Evolutionary conservation across 2,329 filamentous ascomycete genomes (phyloP).

Genomic region (Neonectria punicea): DNA sequence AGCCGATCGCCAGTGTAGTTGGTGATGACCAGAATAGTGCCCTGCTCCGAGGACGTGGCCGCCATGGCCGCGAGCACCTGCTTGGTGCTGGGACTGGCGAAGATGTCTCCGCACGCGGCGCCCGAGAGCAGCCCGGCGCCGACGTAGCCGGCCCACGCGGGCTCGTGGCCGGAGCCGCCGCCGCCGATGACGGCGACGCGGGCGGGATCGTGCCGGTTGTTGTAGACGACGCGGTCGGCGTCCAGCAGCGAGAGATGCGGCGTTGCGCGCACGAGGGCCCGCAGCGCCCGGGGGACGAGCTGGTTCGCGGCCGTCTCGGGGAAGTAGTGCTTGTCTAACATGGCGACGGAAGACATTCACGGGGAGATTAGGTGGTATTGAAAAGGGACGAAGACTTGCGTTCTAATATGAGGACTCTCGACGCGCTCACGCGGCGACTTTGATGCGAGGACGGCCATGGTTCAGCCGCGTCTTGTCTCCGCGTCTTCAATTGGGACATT

Average conservation of each 20-base stretch:
- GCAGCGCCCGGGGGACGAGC: constrained; percentile 18
- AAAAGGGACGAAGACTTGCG: background rate
- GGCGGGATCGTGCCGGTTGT: constrained; percentile 18
- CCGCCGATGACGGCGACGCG: constrained; percentile 18
- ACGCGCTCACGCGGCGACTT: background rate
- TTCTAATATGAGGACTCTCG: constrained; percentile 14
- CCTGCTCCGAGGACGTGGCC: constrained; percentile 62
- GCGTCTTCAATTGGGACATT: constrained; percentile 9
- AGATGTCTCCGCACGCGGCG: constrained; percentile 70
- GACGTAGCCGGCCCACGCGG: constrained; percentile 73
- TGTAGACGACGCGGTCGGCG: constrained; percentile 17
- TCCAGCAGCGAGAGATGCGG: constrained; percentile 21
- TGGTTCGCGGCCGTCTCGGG: constrained; percentile 19
- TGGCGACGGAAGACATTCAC: constrained; percentile 10
- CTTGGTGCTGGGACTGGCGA: constrained; percentile 70
- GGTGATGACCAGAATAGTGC: constrained; percentile 69
- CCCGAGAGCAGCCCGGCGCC: constrained; percentile 70
- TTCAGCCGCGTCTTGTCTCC: background rate
- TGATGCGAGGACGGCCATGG: constrained; percentile 10
- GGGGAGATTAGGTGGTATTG: constrained; percentile 2
- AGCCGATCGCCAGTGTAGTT: constrained; percentile 74
- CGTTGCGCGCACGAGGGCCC: constrained; percentile 14
- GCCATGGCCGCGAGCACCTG: constrained; percentile 70
- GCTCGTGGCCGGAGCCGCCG: constrained; percentile 67
- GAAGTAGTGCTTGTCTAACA: constrained; percentile 22